Conservation (phyloP, 306 rosid genomes). For the Cicer bijugum region DNA sequence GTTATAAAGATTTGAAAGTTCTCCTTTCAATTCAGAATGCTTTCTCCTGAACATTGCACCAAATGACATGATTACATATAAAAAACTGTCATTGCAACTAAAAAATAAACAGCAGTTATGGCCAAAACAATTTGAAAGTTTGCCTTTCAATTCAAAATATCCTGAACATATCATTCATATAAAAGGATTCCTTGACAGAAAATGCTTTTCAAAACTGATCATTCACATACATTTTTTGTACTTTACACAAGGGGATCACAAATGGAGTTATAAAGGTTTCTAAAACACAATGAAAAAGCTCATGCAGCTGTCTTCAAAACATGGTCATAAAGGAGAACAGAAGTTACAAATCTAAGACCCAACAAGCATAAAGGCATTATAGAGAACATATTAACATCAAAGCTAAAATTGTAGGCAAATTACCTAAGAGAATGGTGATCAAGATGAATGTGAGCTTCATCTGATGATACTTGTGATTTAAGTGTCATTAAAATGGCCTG, state of each 20-base stretch:
- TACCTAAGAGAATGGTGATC: constrained; percentile 96
- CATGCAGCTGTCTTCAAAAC: constrained; percentile 24
- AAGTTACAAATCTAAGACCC: constrained; percentile 35
- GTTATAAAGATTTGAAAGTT: constrained; percentile 83
- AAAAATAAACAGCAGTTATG: not conserved
- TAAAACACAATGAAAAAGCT: constrained; percentile 28
- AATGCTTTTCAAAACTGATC: constrained; percentile 22
- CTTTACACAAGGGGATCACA: constrained; percentile 13
- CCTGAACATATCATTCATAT: constrained; percentile 48
- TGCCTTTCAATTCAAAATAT: constrained; percentile 62
- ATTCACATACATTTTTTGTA: constrained; percentile 9
- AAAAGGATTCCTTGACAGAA: constrained; percentile 25
- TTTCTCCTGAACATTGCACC: constrained; percentile 76
- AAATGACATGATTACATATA: constrained; percentile 22
- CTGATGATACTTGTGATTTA: constrained; percentile 88
- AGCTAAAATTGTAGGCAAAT: constrained; percentile 32
- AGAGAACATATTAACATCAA: constrained; percentile 35
- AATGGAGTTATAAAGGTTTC: constrained; percentile 17
- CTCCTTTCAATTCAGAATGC: constrained; percentile 86
- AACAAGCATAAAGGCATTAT: constrained; percentile 22
- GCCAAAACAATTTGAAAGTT: constrained; percentile 57
- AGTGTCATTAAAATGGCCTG: constrained; percentile 85
- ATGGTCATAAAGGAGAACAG: constrained; percentile 6
- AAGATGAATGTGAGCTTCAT: constrained; percentile 97
- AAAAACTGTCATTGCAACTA: constrained; percentile 7